A percentile compares a stretch with the other conserved stretches of the same genome.
phyloP scores from a whole-genome alignment of 257 asterid species.

The Craterostigma plantagineum region DNA sequence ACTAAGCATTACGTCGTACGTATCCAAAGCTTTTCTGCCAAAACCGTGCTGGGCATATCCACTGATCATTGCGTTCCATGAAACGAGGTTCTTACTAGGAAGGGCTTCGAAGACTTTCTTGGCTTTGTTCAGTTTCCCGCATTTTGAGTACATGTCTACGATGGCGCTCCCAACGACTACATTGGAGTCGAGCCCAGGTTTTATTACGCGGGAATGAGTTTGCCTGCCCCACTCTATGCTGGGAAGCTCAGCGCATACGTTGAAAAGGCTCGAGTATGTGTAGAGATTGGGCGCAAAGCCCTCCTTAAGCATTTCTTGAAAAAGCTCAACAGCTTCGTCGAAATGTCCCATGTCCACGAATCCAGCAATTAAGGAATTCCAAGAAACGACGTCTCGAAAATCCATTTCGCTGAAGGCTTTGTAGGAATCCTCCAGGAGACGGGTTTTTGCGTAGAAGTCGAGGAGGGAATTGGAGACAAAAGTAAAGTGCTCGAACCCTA shows the following conservation, averaged over 20 bases:
- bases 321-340: constrained; percentile 21
- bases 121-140: constrained; percentile 45
- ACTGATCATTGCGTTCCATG: constrained; percentile 66
- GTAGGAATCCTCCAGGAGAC: constrained; percentile 25
- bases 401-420: constrained; percentile 28
- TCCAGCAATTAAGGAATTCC: constrained; percentile 60
- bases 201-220: constrained; percentile 39
- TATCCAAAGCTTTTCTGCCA: constrained; percentile 47
- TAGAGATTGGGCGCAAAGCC: constrained; percentile 39
- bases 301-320: constrained; percentile 24
- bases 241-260: constrained; percentile 62
- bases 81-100: constrained; percentile 33
- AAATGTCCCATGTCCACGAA: constrained; percentile 16
- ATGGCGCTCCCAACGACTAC: constrained; percentile 66
- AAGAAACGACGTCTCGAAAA: constrained; percentile 38
- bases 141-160: constrained; percentile 64
- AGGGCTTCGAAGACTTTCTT: constrained; percentile 37
- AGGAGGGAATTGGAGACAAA: constrained; percentile 41
- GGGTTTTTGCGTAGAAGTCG: constrained; percentile 40
- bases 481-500: constrained; percentile 33
- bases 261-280: constrained; percentile 53
- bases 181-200: constrained; percentile 38
- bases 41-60: constrained; percentile 74
- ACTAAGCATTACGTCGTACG: constrained; percentile 32
- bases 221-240: constrained; percentile 70